Evolutionary conservation across 352 stramenopile species (phyloP), one percentile per base, ranked within the genome.

Genomic region (Aphanomyces astaci): DNA sequence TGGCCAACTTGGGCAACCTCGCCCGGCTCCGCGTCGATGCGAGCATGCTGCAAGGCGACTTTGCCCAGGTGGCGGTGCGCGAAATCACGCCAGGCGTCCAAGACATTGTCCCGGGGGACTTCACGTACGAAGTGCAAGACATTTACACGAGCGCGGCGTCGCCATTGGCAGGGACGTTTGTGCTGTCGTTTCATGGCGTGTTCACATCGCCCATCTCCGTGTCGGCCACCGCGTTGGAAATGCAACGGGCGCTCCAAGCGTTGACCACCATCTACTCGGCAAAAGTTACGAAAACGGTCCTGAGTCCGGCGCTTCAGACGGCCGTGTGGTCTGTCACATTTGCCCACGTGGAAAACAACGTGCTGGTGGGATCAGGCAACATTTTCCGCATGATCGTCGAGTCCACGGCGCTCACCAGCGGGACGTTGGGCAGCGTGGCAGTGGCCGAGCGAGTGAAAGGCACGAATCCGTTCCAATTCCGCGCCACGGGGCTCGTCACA

Each of bases 111-210:
- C 92, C 94, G 10, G 90, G 89, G 5, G 78, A 95, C 54, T 98
- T 97, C 77, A 98, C 94, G 0, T 87, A 95, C 66, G 96, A 98
- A 75, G 83, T 97, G 25, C 94, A 98, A 76, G 94, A 93, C 27
- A 78, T 98, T 36, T 86, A 74, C 48, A 87, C 90, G 17, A 78
- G 87, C 33, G 78, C 86, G 0, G 72, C 77, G 63, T 72, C 75
- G 9, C 33, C 64, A 9, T 55, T 98, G 0, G 74, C 69, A 15
- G 96, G 93, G 0, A 84, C 74, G 10, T 98, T 98, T 73, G 78
- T 74, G 17, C 76, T 98, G 19, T 81, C 73, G 28, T 98, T 98
- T 70, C 82, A 97, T 73, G 94, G 87, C 36, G 85, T 94, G 54
- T 74, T 80, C 3, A 96, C 92, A 19, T 45, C 63, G 24, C 33